Conservation (phyloP, 164 flowering plant genomes). For the Magnolia officinalis region DNA sequence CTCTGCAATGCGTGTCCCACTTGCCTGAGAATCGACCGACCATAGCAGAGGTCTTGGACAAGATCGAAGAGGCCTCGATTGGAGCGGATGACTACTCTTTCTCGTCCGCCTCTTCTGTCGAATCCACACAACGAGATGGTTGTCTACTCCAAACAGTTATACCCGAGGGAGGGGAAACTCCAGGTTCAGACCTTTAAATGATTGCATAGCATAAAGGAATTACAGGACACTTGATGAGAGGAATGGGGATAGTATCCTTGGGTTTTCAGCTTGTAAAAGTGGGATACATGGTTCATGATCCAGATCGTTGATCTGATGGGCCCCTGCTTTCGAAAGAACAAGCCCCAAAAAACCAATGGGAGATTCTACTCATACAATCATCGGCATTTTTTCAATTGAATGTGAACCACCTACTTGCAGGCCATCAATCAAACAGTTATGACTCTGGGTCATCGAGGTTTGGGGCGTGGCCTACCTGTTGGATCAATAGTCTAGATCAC, state of each 20-base stretch:
- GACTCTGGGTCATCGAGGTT: too few relatives aligned
- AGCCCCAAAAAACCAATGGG: too few relatives aligned
- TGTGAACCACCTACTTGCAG: too few relatives aligned
- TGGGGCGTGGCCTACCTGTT: too few relatives aligned
- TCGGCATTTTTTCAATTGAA: too few relatives aligned
- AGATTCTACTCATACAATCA: too few relatives aligned
- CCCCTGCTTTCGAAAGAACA: too few relatives aligned
- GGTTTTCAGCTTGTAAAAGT: background rate
- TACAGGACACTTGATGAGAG: too few relatives aligned
- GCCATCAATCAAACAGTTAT: too few relatives aligned
- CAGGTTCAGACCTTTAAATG: constrained; percentile 35
- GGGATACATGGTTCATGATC: background rate
- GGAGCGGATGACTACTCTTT: constrained; percentile 29
- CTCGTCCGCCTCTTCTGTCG: constrained; percentile 26
- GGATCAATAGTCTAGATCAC: too few relatives aligned
- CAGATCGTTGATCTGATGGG: background rate
- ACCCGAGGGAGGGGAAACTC: constrained; percentile 46
- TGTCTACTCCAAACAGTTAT: constrained; percentile 37
- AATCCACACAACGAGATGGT: constrained; percentile 23
- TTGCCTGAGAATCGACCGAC: constrained; percentile 42
- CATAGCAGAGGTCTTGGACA: constrained; percentile 40
- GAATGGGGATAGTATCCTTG: too few relatives aligned
- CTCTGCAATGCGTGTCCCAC: constrained; percentile 45
- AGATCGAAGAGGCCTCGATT: constrained; percentile 39
- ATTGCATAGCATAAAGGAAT: background rate